Evolutionary conservation across 2,329 filamentous ascomycete species (phyloP), one percentile per base, ranked within the genome.

Genomic region (Huntiella omanensis): DNA sequence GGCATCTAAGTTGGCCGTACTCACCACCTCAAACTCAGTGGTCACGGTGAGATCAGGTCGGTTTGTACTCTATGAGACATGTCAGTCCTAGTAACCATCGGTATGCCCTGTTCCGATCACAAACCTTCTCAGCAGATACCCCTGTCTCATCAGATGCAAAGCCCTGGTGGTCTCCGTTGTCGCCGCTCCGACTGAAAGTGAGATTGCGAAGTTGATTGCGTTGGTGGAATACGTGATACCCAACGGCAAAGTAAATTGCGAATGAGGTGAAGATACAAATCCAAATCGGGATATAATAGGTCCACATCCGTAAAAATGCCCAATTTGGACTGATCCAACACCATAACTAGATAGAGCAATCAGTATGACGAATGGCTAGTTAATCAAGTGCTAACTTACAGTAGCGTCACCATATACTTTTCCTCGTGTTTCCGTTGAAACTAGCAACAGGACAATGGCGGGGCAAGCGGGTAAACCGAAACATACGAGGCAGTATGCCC

Each of bases 391-490:
- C 8, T 4, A 2, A 59, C 67, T 53, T 54, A 75, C 72, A 22
- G 71, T 74, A 16, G 72, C 71, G 56, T 75, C 62, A 10, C 72
- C 73, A 50, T 75, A 76, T 1, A 73, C 60, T 2, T 58, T 57
- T 0, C 63, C 62, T 11, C 59, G 57, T 10, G 54, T 50, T 4
- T 58, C 52, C 34, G 55, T 57, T 19, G 60, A 60, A 45, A 81
- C 61, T 40, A 82, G 68, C 22, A 86, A 66, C 50, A 81, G 75
- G 15, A 71, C 62, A 22, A 87, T 56, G 0, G 80, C 73, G 6
- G 82, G 79, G 33, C 81, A 57, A 28, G 80, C 74, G 0, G 83
- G 81, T 1, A 81, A 55, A 0, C 82, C 81, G 49, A 86, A 91
- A 58, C 80, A 84, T 40, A 77, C 62, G 1, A 77, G 44, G 34